Evolutionary conservation across 2,329 filamentous ascomycete species (phyloP).

Genomic region (Alternaria consortialis): DNA sequence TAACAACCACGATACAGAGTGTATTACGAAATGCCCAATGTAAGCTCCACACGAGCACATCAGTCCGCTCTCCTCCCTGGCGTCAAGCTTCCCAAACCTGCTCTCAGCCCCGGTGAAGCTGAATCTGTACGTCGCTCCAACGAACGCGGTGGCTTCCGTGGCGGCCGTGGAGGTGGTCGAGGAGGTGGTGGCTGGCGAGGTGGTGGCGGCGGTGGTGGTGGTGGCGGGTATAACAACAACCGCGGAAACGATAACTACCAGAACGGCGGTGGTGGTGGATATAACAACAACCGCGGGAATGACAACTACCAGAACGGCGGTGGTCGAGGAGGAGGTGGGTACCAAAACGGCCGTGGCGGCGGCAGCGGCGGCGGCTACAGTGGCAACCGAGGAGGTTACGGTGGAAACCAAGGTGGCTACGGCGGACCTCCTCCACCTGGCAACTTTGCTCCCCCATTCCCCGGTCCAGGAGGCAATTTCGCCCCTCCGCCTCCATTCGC

Average conservation of each 20-base stretch:
- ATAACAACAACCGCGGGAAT: conserved; percentile 46
- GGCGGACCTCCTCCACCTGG: conserved; percentile 14
- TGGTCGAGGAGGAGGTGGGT: conserved; percentile 25
- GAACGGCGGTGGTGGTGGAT: conserved; percentile 45
- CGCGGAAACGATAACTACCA: conserved; percentile 31
- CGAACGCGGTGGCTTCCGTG: conserved; percentile 63
- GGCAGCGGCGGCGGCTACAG: conserved; percentile 35
- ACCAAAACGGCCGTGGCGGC: conserved; percentile 35
- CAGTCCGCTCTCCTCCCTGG: conserved; percentile 95
- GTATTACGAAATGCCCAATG: conserved; percentile 80
- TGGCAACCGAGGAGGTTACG: conserved; percentile 25
- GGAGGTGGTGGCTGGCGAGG: conserved; percentile 37
- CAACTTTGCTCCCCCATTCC: conserved; percentile 29
- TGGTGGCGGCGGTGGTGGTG: conserved; percentile 43
- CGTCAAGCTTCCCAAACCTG: conserved; percentile 74
- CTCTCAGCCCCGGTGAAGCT: conserved; percentile 73
- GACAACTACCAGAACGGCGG: conserved; percentile 31
- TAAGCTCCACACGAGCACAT: conserved; percentile 70
- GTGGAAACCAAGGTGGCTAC: conserved; percentile 27
- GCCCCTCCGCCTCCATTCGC: conserved; percentile 28
- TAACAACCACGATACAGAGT: conserved; percentile 65
- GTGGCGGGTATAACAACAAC: conserved; percentile 51
- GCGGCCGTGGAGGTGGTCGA: conserved; percentile 29
- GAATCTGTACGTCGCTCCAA: conserved; percentile 69
- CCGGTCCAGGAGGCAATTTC: conserved; percentile 33